Base-by-base conservation (phyloP, 139 green algal genomes). In the Tetradesmus obliquus region DNA sequence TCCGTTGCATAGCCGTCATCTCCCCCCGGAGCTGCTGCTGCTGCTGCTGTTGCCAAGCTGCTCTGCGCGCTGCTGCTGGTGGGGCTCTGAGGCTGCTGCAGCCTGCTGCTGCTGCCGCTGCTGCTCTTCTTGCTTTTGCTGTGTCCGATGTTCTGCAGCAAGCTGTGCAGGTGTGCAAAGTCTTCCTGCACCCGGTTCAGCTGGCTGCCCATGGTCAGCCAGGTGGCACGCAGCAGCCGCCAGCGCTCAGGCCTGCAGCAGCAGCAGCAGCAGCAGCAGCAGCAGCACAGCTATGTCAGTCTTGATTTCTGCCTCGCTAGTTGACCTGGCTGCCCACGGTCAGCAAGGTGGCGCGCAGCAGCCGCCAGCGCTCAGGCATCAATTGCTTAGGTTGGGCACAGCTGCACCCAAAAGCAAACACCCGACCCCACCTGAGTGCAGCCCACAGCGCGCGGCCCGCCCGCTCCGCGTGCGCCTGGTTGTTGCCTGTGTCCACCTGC, bases 141-240 rank as follows among this genome's bases (percentile, higher is more conserved):
- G 0, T 45, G 66, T 57, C 84, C 85, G 9, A 89, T 79, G 15
- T 19, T 82, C 5, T 24, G 85, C 45, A 89, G 62, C 32, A 55
- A 66, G 7, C 66, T 15, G 53, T 89, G 85, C 85, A 89, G 85
- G 66, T 13, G 62, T 22, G 17, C 62, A 62, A 89, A 89, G 45
- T 89, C 85, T 17, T 81, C 20, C 66, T 89, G 85, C 62, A 89
- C 85, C 54, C 82, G 66, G 60, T 60, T 20, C 15, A 89, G 85
- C 85, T 89, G 85, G 45, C 20, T 24, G 15, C 45, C 32, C 85
- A 89, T 89, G 7, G 85, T 89, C 5, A 82, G 66, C 85, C 85
- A 89, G 15, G 85, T 89, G 55, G 85, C 85, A 3, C 17, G 66
- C 66, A 76, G 66, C 66, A 24, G 66, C 66, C 66, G 66, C 66